Base-by-base conservation (phyloP, 176 grass and related monocot species). In the Oropetium thomaeum region DNA sequence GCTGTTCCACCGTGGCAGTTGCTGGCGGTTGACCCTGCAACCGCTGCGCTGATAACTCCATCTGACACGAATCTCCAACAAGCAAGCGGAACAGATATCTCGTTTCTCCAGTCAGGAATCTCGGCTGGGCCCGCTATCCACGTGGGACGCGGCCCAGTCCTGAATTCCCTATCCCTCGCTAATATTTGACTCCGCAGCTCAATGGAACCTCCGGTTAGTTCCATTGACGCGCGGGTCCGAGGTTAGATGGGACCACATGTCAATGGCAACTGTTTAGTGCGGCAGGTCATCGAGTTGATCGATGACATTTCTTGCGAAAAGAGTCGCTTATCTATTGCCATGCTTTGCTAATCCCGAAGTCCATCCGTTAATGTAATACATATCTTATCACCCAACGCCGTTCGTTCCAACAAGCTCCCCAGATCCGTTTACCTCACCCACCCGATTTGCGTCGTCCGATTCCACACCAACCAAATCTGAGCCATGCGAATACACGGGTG, bases 11-110 rank as follows among this genome's bases (percentile, higher is more conserved):
- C n/a, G 40, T 41, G 54, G 78, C 66, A 20, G 54, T 38, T 43
- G 65, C 48, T 33, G 65, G 66, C 54, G 5, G 67, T 62, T 81
- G 79, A 81, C 69, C 26, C 23, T 39, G 28, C 55, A 62, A 8
- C 71, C 20, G 32, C 30, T 62, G 49, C 2, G 10, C 26, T 15
- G 10, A 58, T 49, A 1, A 3, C 12, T 22, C 20, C 14, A 23
- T 8, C 23, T 43, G 14, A n/a, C 79, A 74, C 70, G 79, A 74
- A 74, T 73, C 79, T 74, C 69, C 80, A 66, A 20, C 16, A 23
- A 3, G 6, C 32, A 31, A 10, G 41, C 31, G 20, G 45, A n/a
- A n/a, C n/a, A n/a, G 55, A 47, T 27, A 72, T 76, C 65, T 64
- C 57, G n/a, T 65, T 65, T 51, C 73, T 28, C 30, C 17, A 20